Base-by-base conservation (phyloP, 768 basidiomycete species). In the Termitomyces heimii region DNA sequence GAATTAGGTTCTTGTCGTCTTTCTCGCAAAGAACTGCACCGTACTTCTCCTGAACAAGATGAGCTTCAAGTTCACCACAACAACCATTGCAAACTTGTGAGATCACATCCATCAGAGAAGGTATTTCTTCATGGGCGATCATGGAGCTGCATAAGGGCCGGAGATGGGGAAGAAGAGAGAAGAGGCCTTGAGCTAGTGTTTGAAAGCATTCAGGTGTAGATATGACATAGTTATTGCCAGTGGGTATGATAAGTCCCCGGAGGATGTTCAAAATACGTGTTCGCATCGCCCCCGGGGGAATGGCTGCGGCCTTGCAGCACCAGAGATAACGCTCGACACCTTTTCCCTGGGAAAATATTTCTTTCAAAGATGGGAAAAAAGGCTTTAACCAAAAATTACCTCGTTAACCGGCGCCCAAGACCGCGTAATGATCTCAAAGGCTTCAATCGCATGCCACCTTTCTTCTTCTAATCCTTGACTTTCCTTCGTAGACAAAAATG, bases 231-330 rank as follows among this genome's bases (percentile, higher is more conserved):
- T 73, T 73, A 35, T 69, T 74, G 35, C 80, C 79, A 10, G 67
- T 64, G 53, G 77, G 68, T 63, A 73, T 72, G 61, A 85, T 56
- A 65, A 81, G 64, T 62, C 75, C 66, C 60, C 78, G 77, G 4
- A 90, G 71, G 10, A 71, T 69, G 10, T 73, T 74, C 18, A 89
- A 62, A 26, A 86, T 72, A 22, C 82, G 77, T 9, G 76, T 73
- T 18, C 83, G 77, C 49, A 78, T 69, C 18, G 62, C 62, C 8
- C 77, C 73, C 7, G 71, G 60, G 40, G 73, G 70, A 20, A 75
- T 73, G 7, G 75, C 68, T 1, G 82, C 82, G 9, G 86, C 86
- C 60, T 79, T 81, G 62, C 83, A 82, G 64, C 87, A 89, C 89
- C 89, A 92, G 31, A 86, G 60, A 62, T 78, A 82, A 26, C 88